These are phyloP conservation scores for Pestalotiopsis sp. DNA, from an alignment of 2,329 filamentous ascomycete species.

Conservation along the genomic window DNA sequence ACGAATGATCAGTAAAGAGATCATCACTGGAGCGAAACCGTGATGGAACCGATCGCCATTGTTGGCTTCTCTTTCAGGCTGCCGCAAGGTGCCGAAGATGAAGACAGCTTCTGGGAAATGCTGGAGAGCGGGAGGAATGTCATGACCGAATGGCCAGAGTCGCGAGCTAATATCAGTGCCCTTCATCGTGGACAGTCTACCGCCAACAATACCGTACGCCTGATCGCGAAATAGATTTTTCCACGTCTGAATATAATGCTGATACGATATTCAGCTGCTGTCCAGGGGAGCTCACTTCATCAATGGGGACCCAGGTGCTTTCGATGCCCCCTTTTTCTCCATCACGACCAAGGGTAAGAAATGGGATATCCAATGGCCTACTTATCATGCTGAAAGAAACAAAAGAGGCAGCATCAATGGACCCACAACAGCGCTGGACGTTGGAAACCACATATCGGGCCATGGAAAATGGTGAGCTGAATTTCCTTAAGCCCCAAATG, in stretches of 20 bases:
- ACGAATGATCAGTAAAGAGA: background rate
- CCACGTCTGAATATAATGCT: background rate
- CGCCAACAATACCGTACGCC: background rate
- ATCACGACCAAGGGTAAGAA: background rate
- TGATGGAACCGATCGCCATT: slow-evolving; percentile 3
- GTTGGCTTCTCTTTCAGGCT: slow-evolving; percentile 7
- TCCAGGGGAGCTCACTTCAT: slow-evolving; percentile 4
- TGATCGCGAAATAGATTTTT: background rate
- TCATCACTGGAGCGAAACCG: too few species aligned
- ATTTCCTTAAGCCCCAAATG: background rate
- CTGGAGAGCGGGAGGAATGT: slow-evolving; percentile 4
- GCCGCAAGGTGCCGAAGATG: slow-evolving; percentile 8
- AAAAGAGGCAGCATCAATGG: slow-evolving; percentile 8
- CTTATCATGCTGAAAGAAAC: background rate
- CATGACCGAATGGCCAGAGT: slow-evolving; percentile 3
- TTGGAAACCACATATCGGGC: slow-evolving; percentile 10
- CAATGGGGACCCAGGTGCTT: background rate
- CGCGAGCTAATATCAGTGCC: background rate
- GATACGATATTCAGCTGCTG: background rate
- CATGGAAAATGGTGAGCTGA: slow-evolving; percentile 9
- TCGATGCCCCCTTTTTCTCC: slow-evolving; percentile 8
- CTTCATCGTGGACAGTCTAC: background rate
- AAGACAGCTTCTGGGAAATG: slow-evolving; percentile 4
- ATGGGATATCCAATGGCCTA: background rate
- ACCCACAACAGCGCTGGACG: slow-evolving; percentile 10